Evolutionary conservation across 83 land plant species (phyloP).

Genomic region (Picea abies): DNA sequence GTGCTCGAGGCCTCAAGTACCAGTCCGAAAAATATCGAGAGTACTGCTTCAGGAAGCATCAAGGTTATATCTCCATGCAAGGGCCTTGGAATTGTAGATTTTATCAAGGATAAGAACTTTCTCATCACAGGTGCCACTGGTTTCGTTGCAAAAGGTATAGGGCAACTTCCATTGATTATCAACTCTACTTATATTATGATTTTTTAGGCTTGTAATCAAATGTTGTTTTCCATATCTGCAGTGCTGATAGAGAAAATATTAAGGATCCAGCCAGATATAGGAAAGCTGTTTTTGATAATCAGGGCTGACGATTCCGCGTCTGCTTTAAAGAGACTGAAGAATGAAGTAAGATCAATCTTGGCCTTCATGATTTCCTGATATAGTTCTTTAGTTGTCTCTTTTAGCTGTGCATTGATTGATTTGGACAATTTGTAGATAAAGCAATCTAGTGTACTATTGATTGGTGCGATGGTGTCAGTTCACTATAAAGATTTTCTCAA

Average conservation of each 20-base stretch:
- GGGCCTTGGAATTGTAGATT: constrained; percentile 50
- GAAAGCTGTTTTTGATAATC: constrained; percentile 6
- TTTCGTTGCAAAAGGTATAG: constrained; percentile 57
- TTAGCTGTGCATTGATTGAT: too few relatives aligned
- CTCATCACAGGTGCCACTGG: constrained; percentile 63
- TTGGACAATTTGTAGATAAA: too few relatives aligned
- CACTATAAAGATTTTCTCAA: too few relatives aligned
- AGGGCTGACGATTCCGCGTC: not conserved
- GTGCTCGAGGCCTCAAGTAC: not conserved
- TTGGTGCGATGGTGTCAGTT: too few relatives aligned
- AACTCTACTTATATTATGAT: not conserved
- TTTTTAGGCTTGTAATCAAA: not conserved
- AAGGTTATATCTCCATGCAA: not conserved
- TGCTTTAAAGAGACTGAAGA: not conserved
- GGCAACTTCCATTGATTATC: not conserved
- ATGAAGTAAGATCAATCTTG: not conserved
- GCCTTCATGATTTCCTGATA: too few relatives aligned
- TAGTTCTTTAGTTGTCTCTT: too few relatives aligned
- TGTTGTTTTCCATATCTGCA: not conserved
- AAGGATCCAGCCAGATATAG: constrained; percentile 9
- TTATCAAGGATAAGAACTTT: constrained; percentile 38
- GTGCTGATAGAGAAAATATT: not conserved
- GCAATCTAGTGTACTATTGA: too few relatives aligned
- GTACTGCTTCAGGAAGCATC: too few relatives aligned
- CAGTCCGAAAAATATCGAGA: too few relatives aligned